Percentiles rank a stretch among this genome's conserved stretches.
These are phyloP conservation scores for Umbelopsis isabellina DNA, from an alignment of 192 early-diverging fungal genomes.

Conservation along the genomic window DNA sequence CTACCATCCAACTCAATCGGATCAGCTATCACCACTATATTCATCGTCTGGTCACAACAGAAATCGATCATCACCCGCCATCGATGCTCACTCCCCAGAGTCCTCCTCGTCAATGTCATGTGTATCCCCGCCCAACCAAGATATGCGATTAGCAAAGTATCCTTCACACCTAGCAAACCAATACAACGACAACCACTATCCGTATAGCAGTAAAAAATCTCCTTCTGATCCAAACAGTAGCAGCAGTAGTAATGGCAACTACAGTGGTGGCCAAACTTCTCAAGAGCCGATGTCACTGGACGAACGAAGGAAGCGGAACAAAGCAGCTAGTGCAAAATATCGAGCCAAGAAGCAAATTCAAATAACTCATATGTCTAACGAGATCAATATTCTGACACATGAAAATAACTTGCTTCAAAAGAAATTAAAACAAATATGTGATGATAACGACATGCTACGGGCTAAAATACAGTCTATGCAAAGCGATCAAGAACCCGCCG, in stretches of 20 bases:
- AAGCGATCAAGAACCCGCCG: neutral
- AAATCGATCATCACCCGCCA: neutral
- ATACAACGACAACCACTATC: neutral
- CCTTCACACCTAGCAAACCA: neutral
- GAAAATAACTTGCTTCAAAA: neutral
- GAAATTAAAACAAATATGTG: neutral
- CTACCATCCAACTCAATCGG: too few species aligned
- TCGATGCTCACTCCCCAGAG: neutral
- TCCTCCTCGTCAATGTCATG: neutral
- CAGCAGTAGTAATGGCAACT: neutral
- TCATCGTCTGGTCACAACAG: neutral
- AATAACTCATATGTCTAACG: conserved; percentile 3
- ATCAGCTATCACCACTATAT: too few species aligned
- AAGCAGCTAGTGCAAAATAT: conserved; percentile 62
- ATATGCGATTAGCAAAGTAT: neutral
- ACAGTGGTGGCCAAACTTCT: neutral
- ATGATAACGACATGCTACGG: neutral
- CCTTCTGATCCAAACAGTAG: neutral
- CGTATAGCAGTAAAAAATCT: neutral
- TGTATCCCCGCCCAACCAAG: neutral
- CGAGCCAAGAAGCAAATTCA: conserved; percentile 49
- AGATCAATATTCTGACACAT: neutral
- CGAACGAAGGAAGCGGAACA: conserved; percentile 58
- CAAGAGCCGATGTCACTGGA: conserved; percentile 44
- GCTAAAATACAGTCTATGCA: neutral